Evolutionary conservation across 192 early-diverging fungal species (phyloP).

Genomic region (Coemansia sp.): DNA sequence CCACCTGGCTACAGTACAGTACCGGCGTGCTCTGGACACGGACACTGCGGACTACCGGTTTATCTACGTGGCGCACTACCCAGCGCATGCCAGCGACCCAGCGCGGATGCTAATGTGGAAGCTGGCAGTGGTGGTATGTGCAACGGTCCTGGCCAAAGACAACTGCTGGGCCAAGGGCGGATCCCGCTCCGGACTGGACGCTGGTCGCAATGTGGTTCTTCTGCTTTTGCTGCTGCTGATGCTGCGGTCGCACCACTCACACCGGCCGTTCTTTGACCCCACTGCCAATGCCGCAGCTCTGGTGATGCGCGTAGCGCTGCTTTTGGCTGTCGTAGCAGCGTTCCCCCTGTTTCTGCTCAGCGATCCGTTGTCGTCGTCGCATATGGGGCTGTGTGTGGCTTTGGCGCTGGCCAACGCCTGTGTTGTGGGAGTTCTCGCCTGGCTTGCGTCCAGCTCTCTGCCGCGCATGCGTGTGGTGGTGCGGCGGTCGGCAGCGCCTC

Average conservation of each 20-base stretch:
- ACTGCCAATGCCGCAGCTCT: conserved; percentile 57
- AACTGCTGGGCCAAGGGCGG: conserved; percentile 57
- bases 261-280: conserved; percentile 59
- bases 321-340: conserved; percentile 53
- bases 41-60: conserved; percentile 61
- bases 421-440: conserved; percentile 38
- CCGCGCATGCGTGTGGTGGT: conserved; percentile 51
- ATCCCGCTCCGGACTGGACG: conserved; percentile 51
- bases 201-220: conserved; percentile 49
- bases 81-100: conserved; percentile 53
- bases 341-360: conserved; percentile 54
- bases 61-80: conserved; percentile 56
- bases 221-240: conserved; percentile 52
- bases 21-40: conserved; percentile 53
- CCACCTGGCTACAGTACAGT: conserved; percentile 56
- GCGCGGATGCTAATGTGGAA: conserved; percentile 60
- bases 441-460: conserved; percentile 36
- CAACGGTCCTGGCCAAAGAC: conserved; percentile 57
- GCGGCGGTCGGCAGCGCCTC: conserved; percentile 48
- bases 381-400: conserved; percentile 49
- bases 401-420: conserved; percentile 49
- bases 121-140: conserved; percentile 49
- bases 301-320: conserved; percentile 41
- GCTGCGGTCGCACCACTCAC: conserved; percentile 57
- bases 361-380: conserved; percentile 44